phyloP scores from a whole-genome alignment of 345 rosid species.

The Lepidium didymum region DNA sequence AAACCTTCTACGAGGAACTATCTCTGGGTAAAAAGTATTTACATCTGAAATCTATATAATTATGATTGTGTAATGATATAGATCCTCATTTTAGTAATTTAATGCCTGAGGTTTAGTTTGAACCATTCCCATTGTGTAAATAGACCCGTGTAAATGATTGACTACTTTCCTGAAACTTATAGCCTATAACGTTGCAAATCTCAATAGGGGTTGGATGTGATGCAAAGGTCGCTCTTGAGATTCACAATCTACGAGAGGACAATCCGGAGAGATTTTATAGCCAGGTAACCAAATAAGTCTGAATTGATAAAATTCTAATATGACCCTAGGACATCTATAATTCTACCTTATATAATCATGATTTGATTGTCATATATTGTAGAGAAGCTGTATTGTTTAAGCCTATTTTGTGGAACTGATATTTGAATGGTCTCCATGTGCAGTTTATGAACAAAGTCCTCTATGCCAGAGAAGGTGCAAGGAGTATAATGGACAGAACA shows the following conservation, averaged over 20 bases:
- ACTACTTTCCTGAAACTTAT: neutral
- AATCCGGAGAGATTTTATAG: conserved; percentile 79
- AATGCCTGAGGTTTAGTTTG: neutral
- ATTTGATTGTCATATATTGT: neutral
- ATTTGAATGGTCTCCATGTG: conserved; percentile 17
- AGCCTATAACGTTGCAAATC: neutral
- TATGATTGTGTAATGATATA: neutral
- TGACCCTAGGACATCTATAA: neutral
- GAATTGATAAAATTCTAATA: neutral
- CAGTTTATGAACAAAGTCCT: conserved; percentile 94
- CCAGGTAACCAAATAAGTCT: conserved; percentile 42
- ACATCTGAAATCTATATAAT: neutral
- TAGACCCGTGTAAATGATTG: neutral
- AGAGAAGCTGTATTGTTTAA: neutral
- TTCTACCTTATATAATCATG: neutral
- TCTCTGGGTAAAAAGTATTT: neutral
- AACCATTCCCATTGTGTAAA: neutral
- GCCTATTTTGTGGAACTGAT: neutral
- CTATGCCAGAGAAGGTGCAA: conserved; percentile 91
- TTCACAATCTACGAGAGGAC: conserved; percentile 77
- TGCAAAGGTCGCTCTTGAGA: conserved; percentile 88
- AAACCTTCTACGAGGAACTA: neutral
- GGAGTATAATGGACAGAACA: conserved; percentile 85
- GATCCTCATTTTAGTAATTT: neutral
- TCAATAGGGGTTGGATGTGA: conserved; percentile 78